phyloP scores from a whole-genome alignment of 108 stramenopile genomes.

The Cyclotella kingstonii region DNA sequence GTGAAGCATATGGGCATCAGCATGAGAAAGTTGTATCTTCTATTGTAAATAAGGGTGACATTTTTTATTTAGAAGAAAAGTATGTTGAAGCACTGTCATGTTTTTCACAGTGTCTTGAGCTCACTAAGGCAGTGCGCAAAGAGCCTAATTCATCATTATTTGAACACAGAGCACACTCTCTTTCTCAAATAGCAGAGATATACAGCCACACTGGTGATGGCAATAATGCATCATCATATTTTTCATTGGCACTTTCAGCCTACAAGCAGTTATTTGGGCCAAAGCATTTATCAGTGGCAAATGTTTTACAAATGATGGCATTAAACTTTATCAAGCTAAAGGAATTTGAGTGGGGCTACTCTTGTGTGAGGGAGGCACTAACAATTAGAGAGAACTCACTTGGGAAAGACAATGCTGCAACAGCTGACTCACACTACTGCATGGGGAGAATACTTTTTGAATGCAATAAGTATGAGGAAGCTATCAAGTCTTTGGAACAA shows the following conservation, averaged over 20 bases:
- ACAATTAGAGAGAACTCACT: constrained; percentile 24
- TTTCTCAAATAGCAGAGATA: constrained; percentile 21
- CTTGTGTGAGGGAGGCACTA: constrained; percentile 43
- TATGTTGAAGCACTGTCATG: constrained; percentile 32
- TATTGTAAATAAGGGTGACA: constrained; percentile 29
- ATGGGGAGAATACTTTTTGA: constrained; percentile 42
- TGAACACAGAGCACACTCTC: constrained; percentile 35
- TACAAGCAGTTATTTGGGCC: constrained; percentile 45
- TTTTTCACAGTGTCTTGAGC: constrained; percentile 36
- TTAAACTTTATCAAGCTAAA: constrained; percentile 33
- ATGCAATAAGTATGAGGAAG: constrained; percentile 38
- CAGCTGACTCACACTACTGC: constrained; percentile 42
- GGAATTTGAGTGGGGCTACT: constrained; percentile 45
- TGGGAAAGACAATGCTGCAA: constrained; percentile 24
- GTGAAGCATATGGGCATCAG: constrained; percentile 16
- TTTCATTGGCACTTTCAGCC: constrained; percentile 34
- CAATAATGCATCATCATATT: constrained; percentile 27
- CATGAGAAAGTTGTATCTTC: constrained; percentile 30
- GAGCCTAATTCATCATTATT: constrained; percentile 11
- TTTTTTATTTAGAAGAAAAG: constrained; percentile 18
- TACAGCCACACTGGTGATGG: constrained; percentile 25
- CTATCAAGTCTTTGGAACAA: constrained; percentile 30
- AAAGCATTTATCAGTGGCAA: constrained; percentile 33
- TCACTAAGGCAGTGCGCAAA: constrained; percentile 16
- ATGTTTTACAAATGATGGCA: constrained; percentile 36